Evolutionary conservation across 129 eudicot species (phyloP).

Genomic region (Helichrysum umbraculigerum): DNA sequence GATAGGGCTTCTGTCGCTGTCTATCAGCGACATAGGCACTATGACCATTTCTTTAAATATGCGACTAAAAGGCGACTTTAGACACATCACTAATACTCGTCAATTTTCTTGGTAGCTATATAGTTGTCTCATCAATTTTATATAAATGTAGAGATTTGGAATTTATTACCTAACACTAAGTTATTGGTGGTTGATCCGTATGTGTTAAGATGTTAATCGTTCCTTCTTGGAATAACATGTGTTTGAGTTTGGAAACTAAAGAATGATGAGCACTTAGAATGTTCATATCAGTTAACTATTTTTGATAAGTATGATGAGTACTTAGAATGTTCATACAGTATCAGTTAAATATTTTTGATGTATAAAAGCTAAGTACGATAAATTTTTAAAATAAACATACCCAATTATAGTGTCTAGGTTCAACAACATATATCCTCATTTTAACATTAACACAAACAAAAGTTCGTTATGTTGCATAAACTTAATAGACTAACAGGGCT

Average conservation of each 20-base stretch:
- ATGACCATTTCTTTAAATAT: too few species aligned
- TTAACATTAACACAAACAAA: not conserved
- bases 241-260: not conserved
- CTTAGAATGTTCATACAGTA: not conserved
- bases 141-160: too few species aligned
- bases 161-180: too few species aligned
- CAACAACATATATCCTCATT: not conserved
- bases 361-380: not conserved
- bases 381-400: too few species aligned
- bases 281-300: not conserved
- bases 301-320: not conserved
- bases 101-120: too few species aligned
- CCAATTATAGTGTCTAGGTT: too few species aligned
- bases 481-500: not conserved
- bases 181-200: too few species aligned
- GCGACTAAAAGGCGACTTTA: too few species aligned
- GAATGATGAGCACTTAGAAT: not conserved
- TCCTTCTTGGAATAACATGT: not conserved
- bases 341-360: not conserved
- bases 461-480: not conserved
- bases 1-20: too few species aligned
- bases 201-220: not conserved
- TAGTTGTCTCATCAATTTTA: too few species aligned
- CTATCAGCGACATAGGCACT: too few species aligned
- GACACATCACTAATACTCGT: too few species aligned